Percentiles rank a stretch among this genome's conserved stretches.
phyloP scores from a whole-genome alignment of 108 stramenopile species.

The Stephanodiscus triporus region DNA sequence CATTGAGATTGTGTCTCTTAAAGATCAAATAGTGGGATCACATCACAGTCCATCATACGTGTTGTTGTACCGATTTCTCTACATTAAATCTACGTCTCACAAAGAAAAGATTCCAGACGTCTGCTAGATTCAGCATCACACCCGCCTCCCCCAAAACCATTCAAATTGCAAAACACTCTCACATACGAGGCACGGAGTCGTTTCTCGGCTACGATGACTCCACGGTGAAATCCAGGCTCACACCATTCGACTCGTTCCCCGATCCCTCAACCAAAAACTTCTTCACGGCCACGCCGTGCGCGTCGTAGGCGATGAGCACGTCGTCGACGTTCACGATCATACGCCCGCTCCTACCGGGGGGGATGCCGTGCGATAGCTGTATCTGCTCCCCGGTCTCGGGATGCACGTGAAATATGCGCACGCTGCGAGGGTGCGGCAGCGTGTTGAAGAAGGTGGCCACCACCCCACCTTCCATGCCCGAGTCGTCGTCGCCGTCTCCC shows the following conservation, averaged over 20 bases:
- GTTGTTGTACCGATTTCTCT: too few species aligned
- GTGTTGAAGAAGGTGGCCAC: slow-evolving; percentile 47
- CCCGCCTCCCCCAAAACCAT: too few species aligned
- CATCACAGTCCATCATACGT: too few species aligned
- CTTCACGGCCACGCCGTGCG: slow-evolving; percentile 37
- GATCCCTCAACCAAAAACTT: slow-evolving; percentile 41
- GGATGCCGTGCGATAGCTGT: slow-evolving; percentile 37
- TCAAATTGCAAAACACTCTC: too few species aligned
- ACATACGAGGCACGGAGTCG: too few species aligned
- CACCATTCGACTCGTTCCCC: neutral
- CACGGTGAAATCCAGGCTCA: slow-evolving; percentile 34
- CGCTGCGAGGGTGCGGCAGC: slow-evolving; percentile 9
- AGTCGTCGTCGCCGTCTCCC: slow-evolving; percentile 5
- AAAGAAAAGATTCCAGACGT: too few species aligned
- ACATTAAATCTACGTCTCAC: too few species aligned
- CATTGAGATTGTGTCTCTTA: too few species aligned
- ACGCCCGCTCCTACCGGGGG: slow-evolving; percentile 42
- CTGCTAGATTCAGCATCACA: too few species aligned
- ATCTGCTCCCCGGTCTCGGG: slow-evolving; percentile 38
- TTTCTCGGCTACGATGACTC: neutral
- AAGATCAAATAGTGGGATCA: too few species aligned
- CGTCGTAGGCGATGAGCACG: slow-evolving; percentile 48
- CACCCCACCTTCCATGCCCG: slow-evolving; percentile 14
- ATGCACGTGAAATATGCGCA: slow-evolving; percentile 41
- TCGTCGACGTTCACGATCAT: slow-evolving; percentile 30